Evolutionary conservation across 2,329 filamentous ascomycete species (phyloP), one percentile per base, ranked within the genome.

Genomic region (Zasmidium cellare): DNA sequence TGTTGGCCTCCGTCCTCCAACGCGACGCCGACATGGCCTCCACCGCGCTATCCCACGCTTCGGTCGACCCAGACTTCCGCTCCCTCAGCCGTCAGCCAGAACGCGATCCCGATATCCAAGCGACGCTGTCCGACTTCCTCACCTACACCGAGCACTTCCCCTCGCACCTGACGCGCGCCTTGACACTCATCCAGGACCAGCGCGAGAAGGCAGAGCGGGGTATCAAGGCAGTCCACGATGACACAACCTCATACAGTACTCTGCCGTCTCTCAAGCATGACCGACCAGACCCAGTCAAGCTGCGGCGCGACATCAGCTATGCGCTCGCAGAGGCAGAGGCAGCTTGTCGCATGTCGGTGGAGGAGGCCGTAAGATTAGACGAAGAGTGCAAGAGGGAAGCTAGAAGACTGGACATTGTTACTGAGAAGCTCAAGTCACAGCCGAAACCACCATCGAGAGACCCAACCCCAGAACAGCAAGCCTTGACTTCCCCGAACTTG

Each of bases 111-210:
- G 85, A 88, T 68, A 83, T 84, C 56, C 84, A 87, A 69, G 83
- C 84, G 31, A 87, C 85, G 23, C 82, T 88, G 47, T 86, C 84
- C 63, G 85, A 88, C 71, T 88, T 85, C 72, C 82, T 87, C 58
- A 84, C 87, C 72, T 88, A 87, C 74, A 88, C 85, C 61, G 85
- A 88, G 74, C 87, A 86, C 77, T 85, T 87, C 57, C 85, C 85
- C 31, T 84, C 85, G 9, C 85, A 87, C 69, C 76, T 88, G 22
- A 79, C 82, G 58, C 84, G 85, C 66, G 87, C 85, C 61, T 75
- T 88, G 54, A 84, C 82, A 52, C 77, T 88, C 57, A 86, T 88
- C 66, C 78, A 79, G 62, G 75, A 81, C 60, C 78, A 82, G 62
- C 77, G 82, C 60, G 65, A 69, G 35, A 73, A 72, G 52, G 80